These are phyloP conservation scores for Hyaloscypha hepaticicola DNA, from an alignment of 495 filamentous ascomycete species.

Conservation along the genomic window DNA sequence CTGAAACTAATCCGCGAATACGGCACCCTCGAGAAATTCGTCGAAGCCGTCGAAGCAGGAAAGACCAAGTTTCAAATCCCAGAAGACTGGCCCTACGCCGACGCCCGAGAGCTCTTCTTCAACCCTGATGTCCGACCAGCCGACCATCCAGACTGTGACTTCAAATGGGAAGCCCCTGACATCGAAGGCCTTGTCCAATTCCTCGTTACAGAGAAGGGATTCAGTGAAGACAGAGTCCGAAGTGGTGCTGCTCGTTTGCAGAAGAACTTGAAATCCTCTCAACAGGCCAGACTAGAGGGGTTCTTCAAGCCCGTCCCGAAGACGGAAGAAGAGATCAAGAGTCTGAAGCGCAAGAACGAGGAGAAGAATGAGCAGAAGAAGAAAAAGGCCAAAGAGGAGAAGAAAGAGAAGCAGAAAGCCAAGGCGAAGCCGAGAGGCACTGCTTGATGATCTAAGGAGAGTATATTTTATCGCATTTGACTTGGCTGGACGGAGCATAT, in stretches of 20 bases:
- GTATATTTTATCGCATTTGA: background rate
- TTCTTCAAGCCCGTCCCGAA: slow-evolving; percentile 97
- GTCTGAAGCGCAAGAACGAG: slow-evolving; percentile 88
- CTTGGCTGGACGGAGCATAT: background rate
- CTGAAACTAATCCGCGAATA: slow-evolving; percentile 91
- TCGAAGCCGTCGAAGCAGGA: slow-evolving; percentile 73
- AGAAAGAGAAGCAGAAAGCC: slow-evolving; percentile 86
- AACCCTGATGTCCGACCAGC: slow-evolving; percentile 85
- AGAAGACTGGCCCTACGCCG: slow-evolving; percentile 89
- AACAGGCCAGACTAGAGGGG: slow-evolving; percentile 90
- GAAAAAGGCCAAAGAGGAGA: slow-evolving; percentile 89
- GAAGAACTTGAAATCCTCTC: slow-evolving; percentile 85
- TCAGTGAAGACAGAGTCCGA: slow-evolving; percentile 90
- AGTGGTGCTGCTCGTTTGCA: slow-evolving; percentile 69
- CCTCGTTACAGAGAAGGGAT: slow-evolving; percentile 90
- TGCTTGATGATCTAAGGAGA: slow-evolving; percentile 15
- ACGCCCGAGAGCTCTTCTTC: slow-evolving; percentile 88
- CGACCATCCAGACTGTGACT: slow-evolving; percentile 83
- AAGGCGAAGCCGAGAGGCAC: slow-evolving; percentile 74
- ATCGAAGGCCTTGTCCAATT: slow-evolving; percentile 85
- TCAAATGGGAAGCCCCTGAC: slow-evolving; percentile 95
- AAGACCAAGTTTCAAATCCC: slow-evolving; percentile 80
- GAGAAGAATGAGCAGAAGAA: slow-evolving; percentile 86
- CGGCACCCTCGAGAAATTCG: slow-evolving; percentile 79
- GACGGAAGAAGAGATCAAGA: slow-evolving; percentile 78